Conservation (phyloP, 176 grass and related monocot genomes). For the Secale cereale region DNA sequence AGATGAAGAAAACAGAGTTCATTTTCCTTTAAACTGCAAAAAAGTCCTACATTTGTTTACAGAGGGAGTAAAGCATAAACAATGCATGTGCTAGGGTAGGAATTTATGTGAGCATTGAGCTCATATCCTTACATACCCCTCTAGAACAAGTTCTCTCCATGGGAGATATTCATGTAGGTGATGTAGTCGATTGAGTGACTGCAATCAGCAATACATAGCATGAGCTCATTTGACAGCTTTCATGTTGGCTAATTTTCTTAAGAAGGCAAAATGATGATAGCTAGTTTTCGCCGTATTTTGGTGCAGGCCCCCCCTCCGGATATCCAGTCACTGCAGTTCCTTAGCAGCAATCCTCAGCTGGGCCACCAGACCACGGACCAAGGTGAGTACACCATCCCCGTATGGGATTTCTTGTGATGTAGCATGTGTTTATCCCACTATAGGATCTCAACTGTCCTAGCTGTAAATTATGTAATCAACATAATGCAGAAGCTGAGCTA, state of each 20-base stretch:
- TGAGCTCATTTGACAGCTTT: slow-evolving; percentile 5
- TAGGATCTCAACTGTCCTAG: background rate
- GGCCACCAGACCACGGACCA: slow-evolving; percentile 76
- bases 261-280: background rate
- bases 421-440: background rate
- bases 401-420: slow-evolving; percentile 84
- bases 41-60: too few relatives aligned
- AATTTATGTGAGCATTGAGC: too few relatives aligned
- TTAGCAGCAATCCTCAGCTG: too few relatives aligned
- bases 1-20: too few relatives aligned
- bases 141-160: too few relatives aligned
- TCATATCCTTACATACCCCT: too few relatives aligned
- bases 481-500: too few relatives aligned
- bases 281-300: background rate
- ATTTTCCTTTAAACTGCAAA: too few relatives aligned
- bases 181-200: background rate
- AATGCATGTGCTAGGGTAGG: too few relatives aligned
- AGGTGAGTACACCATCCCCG: slow-evolving; percentile 73
- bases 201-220: background rate
- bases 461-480: slow-evolving; percentile 36
- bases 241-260: slow-evolving; percentile 13
- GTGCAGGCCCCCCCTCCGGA: too few relatives aligned
- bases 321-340: too few relatives aligned
- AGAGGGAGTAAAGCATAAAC: too few relatives aligned
- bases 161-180: background rate